Evolutionary conservation across 345 rosid species (phyloP), one percentile per base, ranked within the genome.

Genomic region (Salix udensis): DNA sequence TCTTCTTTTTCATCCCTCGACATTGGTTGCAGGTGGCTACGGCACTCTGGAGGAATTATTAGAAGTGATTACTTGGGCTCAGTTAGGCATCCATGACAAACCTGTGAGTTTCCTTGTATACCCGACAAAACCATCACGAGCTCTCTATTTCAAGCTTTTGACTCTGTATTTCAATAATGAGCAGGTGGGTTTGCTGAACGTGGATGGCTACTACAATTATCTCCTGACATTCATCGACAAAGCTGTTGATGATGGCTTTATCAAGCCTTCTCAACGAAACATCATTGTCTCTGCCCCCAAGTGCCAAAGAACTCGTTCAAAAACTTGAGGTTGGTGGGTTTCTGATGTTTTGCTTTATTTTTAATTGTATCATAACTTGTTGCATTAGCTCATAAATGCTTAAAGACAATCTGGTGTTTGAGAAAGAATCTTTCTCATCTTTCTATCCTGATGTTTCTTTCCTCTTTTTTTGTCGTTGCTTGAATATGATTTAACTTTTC

Each of bases 171-270:
- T 71, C 34, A 0, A 26, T 36, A 76, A 75, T 28, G 15, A 68
- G 80, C 86, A 94, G 98, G 98, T 95, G 81, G 98, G 98, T 72
- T 90, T 95, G 85, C 89, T 95, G 23, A 93, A 95, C 66, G 97
- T 95, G 70, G 98, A 92, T 86, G 98, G 98, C 8, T 95, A 93
- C 81, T 95, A 95, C 81, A 86, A 93, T 87, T 84, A 78, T 76
- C 90, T 95, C 26, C 91, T 95, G 69, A 88, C 90, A 34, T 87
- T 90, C 89, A 89, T 94, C 48, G 97, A 94, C 86, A 93, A 94
- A 88, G 98, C 97, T 80, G 97, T 94, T 76, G 97, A 91, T 77
- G 97, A 95, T 83, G 98, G 98, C 81, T 95, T 95, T 83, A 93
- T 95, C 65, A 84, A 85, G 52, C 97, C 98, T 24, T 91, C 91